Evolutionary conservation across 441 rosid genomes (phyloP), one percentile per base, ranked within the genome.

Genomic region (Brassica balearica): DNA sequence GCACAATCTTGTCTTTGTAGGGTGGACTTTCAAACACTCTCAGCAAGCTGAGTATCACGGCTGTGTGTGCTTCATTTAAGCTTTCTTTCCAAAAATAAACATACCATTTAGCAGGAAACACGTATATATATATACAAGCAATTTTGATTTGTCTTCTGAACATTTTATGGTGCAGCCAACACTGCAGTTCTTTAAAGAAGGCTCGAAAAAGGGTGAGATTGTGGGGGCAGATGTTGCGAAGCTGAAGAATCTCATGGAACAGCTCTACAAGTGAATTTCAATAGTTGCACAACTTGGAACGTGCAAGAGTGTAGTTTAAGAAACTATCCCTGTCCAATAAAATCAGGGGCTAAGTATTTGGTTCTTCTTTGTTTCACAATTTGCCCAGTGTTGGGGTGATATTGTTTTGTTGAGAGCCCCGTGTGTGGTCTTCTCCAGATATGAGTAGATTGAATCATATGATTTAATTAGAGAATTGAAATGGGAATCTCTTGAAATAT

Each of bases 161-260:
- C 69, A 20, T 8, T 64, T 48, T 73, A 65, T 78, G 48, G 76
- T 79, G 82, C 91, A 92, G 96, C 97, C 98, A 53, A 90, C 94
- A 14, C 77, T 94, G 66, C 84, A 84, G 36, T 90, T 89, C 85
- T 94, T 82, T 71, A 80, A 81, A 80, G 84, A 80, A 59, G 97
- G 98, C 41, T 77, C 85, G 78, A 90, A 86, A 79, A 86, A 78
- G 20, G 86, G 72, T n/a, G 90, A 88, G 82, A 66, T 92, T 2
- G 83, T 91, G 63, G 97, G 98, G 29, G 91, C 88, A 55, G 96
- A 94, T 77, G 76, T 83, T 27, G 65, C 77, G 6, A 84, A 74
- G 43, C 74, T 94, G 85, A 87, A 86, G 82, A 77, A 82, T 53
- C 87, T 85, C 15, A 85, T 85, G 92, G 91, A 85, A 59, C 81